These are phyloP conservation scores for Candida pseudoviswanathii DNA, from an alignment of 1,139 yeast species.

Conservation along the genomic window DNA sequence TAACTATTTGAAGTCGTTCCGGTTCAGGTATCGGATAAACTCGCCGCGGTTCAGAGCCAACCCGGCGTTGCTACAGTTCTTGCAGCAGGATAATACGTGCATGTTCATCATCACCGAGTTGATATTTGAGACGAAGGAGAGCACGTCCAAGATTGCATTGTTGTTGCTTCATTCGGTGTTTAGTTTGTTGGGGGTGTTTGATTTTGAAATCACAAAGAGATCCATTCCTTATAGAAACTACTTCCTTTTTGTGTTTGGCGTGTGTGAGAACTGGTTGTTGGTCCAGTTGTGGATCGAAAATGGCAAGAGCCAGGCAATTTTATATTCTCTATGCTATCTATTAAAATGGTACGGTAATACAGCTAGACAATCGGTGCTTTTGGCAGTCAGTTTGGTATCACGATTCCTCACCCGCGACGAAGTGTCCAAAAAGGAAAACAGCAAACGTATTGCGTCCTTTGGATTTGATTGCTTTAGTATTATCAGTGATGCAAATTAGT, in stretches of 20 bases:
- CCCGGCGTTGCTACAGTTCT: conserved; percentile 7
- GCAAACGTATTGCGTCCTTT: conserved; percentile 23
- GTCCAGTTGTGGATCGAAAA: conserved; percentile 15
- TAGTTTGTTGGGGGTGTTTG: conserved; percentile 9
- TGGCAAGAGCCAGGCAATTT: conserved; percentile 8
- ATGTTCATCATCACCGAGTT: conserved; percentile 14
- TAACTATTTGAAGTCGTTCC: neutral
- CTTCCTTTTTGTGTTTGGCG: conserved; percentile 12
- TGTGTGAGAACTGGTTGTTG: conserved; percentile 13
- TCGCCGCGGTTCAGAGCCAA: conserved; percentile 5
- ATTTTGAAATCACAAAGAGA: conserved; percentile 6
- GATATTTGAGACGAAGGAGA: conserved; percentile 11
- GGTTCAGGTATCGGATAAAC: neutral
- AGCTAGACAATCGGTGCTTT: conserved; percentile 4
- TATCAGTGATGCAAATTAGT: conserved; percentile 24
- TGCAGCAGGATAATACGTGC: conserved; percentile 12
- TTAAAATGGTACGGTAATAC: conserved; percentile 13
- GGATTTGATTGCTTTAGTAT: conserved; percentile 32
- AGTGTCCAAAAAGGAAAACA: neutral
- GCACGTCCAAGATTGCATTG: conserved; percentile 6
- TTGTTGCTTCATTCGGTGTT: conserved; percentile 12
- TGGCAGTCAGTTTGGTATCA: neutral
- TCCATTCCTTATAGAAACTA: conserved; percentile 4
- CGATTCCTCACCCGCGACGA: neutral
- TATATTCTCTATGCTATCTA: conserved; percentile 14